Conservation (phyloP, 164 flowering plant genomes). For the Brasenia schreberi region DNA sequence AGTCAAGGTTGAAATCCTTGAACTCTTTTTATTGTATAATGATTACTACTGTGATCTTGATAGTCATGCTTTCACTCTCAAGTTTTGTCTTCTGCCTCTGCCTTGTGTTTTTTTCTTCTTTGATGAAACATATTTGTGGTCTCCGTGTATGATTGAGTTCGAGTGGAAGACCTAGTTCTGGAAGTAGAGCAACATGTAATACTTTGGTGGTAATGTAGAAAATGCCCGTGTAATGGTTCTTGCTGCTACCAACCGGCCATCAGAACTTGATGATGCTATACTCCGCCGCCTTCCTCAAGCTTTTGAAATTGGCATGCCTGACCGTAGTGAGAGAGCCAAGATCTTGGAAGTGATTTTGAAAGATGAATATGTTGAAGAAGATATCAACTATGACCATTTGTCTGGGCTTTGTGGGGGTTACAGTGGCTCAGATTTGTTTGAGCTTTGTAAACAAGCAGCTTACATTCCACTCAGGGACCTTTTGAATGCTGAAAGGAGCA, state of each 20-base stretch:
- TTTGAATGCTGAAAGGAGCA: slow-evolving; percentile 47
- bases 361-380: slow-evolving; percentile 63
- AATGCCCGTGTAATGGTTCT: slow-evolving; percentile 96
- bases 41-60: no score
- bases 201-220: slow-evolving; percentile 25
- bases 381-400: slow-evolving; percentile 50
- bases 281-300: slow-evolving; percentile 92
- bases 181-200: neutral
- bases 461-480: slow-evolving; percentile 86
- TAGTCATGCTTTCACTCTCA: neutral
- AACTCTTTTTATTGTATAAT: no score
- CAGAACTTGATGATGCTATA: slow-evolving; percentile 98
- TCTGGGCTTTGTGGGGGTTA: slow-evolving; percentile 73
- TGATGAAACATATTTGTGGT: neutral
- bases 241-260: slow-evolving; percentile 98
- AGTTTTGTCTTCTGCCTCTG: neutral
- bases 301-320: slow-evolving; percentile 91
- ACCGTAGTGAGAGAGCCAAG: slow-evolving; percentile 55
- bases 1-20: no score
- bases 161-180: no score
- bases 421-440: slow-evolving; percentile 96
- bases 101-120: neutral
- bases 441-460: slow-evolving; percentile 95
- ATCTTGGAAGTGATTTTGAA: slow-evolving; percentile 74
- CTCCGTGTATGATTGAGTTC: no score